phyloP scores from a whole-genome alignment of 768 basidiomycete species.

The Holtermannia corniformis region DNA sequence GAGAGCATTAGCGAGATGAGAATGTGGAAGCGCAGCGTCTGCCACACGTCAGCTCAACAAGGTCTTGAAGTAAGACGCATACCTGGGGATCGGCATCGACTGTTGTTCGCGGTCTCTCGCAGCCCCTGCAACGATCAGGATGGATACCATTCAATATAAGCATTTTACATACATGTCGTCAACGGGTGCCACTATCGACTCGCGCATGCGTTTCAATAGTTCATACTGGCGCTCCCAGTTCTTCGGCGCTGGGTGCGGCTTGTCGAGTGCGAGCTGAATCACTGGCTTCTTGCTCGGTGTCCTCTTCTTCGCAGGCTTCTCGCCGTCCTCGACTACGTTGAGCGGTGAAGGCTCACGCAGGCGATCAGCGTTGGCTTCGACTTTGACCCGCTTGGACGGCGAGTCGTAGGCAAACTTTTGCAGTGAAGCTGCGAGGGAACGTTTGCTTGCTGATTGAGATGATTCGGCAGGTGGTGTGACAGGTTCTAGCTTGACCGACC shows the following conservation, averaged over 20 bases:
- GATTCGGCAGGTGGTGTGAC: not conserved
- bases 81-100: slow-evolving; percentile 24
- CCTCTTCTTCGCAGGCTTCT: not conserved
- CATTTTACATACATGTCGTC: slow-evolving; percentile 50
- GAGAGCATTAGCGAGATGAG: slow-evolving; percentile 91
- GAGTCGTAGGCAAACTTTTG: not conserved
- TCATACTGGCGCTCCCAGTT: slow-evolving; percentile 34
- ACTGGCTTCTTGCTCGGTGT: slow-evolving; percentile 24
- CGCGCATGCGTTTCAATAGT: slow-evolving; percentile 66
- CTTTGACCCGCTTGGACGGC: not conserved
- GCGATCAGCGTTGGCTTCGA: not conserved
- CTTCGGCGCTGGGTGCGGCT: slow-evolving; percentile 36
- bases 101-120: slow-evolving; percentile 29
- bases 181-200: slow-evolving; percentile 66
- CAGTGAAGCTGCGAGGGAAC: not conserved
- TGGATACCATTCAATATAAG: not conserved
- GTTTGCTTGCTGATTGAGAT: not conserved
- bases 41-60: too few species aligned
- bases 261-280: slow-evolving; percentile 27
- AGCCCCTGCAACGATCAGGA: slow-evolving; percentile 23
- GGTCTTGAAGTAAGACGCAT: not conserved
- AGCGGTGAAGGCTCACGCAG: not conserved
- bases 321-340: not conserved
- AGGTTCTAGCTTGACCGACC: not conserved
- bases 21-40: slow-evolving; percentile 75